Evolutionary conservation across 75 land plant genomes (phyloP), one percentile per base, ranked within the genome.

Genomic region (Selaginella moellendorffii): DNA sequence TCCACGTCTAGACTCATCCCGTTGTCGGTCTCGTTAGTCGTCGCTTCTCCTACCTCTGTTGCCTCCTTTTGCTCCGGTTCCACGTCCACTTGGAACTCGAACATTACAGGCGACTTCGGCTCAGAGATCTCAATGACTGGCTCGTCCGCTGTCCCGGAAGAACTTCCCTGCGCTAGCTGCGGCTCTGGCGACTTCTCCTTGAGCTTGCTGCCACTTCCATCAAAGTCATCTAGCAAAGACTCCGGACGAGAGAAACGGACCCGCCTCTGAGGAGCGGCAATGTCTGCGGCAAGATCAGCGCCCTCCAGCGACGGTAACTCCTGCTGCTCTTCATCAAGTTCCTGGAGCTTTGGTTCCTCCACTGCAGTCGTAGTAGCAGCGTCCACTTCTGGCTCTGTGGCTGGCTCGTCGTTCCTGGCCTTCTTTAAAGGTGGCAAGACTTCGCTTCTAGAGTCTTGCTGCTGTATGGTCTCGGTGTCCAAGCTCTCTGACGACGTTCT

Each of bases 331-430:
- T 36, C 46, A 14, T 36, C 14, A 5, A 14, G 5, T 36, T 36
- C 46, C 46, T 5, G 5, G 46, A 5, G 46, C 5, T 5, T 36
- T 5, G 46, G 10, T 36, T 5, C 46, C 5, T 36, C 46, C 10
- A 36, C 46, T 5, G 46, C 46, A 36, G 46, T n/a, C n/a, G n/a
- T n/a, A n/a, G n/a, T n/a, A n/a, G n/a, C 93, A 25, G 64, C 63
- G 62, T 85, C 88, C 31, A 67, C 68, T 31, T 58, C 71, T 31
- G 76, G 53, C 52, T 78, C 85, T n/a, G n/a, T n/a, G n/a, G n/a
- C 5, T 36, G 5, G 46, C 46, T 36, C 46, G 5, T 36, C 46
- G 46, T 36, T 36, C 46, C 46, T 36, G 46, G 46, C 46, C 14
- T 36, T 36, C 46, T 36, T 36, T 36, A 5, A 14, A 36, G 46